Conservation (phyloP, 2,329 filamentous ascomycete species). For the Alternaria brassicicola region DNA sequence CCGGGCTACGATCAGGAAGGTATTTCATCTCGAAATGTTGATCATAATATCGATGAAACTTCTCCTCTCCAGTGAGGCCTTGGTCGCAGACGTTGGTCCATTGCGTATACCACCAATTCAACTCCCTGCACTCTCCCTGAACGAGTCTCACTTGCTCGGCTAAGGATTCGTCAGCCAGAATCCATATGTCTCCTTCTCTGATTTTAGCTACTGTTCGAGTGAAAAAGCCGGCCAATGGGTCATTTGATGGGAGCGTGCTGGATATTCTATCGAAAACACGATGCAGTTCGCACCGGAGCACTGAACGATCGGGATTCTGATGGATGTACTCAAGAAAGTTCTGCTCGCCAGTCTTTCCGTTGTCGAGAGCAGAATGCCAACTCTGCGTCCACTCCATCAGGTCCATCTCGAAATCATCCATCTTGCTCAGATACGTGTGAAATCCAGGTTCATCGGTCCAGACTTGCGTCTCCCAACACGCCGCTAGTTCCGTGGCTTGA, state of each 20-base stretch:
- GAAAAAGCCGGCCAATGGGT: background rate
- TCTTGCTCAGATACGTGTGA: background rate
- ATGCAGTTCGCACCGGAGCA: background rate
- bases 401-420: background rate
- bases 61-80: background rate
- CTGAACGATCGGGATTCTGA: background rate
- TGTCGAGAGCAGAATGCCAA: background rate
- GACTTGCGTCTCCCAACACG: background rate
- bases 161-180: background rate
- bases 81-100: background rate
- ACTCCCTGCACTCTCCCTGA: background rate
- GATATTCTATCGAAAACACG: background rate
- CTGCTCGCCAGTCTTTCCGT: background rate
- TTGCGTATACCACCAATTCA: background rate
- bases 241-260: background rate
- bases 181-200: background rate
- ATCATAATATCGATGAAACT: background rate
- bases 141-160: background rate
- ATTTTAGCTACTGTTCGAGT: background rate
- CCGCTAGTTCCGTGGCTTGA: background rate
- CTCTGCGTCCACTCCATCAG: background rate
- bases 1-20: background rate
- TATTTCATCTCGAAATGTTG: background rate
- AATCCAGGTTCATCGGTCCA: background rate
- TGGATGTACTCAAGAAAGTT: background rate